Conservation (phyloP, 495 filamentous ascomycete genomes). For the Parathielavia hyrcaniae region DNA sequence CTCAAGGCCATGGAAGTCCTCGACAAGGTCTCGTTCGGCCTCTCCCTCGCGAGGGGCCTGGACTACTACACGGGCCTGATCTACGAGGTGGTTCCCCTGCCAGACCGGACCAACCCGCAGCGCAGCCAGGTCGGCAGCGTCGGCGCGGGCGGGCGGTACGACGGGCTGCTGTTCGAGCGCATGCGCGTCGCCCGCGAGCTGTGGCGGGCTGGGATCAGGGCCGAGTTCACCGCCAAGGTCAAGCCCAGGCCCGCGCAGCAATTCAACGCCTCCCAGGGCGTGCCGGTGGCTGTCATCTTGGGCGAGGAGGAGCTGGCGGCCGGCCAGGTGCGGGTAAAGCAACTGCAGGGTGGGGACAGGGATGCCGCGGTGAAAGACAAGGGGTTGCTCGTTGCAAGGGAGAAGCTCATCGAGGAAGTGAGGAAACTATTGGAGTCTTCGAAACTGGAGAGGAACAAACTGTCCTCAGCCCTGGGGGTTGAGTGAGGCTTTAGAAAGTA, state of each 20-base stretch:
- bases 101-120: conserved; percentile 27
- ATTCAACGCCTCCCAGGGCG: conserved; percentile 69
- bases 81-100: conserved; percentile 59
- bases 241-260: conserved; percentile 71
- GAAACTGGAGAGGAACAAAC: not conserved
- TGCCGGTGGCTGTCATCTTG: conserved; percentile 71
- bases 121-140: conserved; percentile 54
- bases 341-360: conserved; percentile 57
- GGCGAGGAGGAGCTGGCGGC: conserved; percentile 71
- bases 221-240: conserved; percentile 70
- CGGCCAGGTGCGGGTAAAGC: conserved; percentile 72
- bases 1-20: conserved; percentile 66
- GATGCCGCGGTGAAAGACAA: conserved; percentile 72
- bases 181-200: conserved; percentile 65
- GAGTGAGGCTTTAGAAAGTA: no score
- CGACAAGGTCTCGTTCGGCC: conserved; percentile 68
- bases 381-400: conserved; percentile 48
- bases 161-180: conserved; percentile 71
- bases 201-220: conserved; percentile 71
- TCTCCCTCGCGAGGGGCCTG: conserved; percentile 74
- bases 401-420: conserved; percentile 57
- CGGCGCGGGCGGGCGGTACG: conserved; percentile 85
- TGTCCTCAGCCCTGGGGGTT: not conserved
- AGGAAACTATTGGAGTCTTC: conserved; percentile 32
- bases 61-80: conserved; percentile 95